Evolutionary conservation across 106 monocot genomes (phyloP), one percentile per base, ranked within the genome.

Genomic region (Dioscorea dumetorum): DNA sequence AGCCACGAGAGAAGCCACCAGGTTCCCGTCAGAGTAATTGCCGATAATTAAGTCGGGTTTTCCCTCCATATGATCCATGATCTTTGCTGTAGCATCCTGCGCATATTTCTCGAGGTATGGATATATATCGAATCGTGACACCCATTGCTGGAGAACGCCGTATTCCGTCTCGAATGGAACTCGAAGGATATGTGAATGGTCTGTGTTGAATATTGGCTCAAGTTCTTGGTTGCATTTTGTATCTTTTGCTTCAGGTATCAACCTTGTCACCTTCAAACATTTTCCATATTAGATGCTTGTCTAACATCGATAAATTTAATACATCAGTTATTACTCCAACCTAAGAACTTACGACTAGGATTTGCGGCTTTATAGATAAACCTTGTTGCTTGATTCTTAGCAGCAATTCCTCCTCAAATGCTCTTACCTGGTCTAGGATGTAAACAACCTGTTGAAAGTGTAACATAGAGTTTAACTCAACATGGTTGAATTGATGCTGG

Each of bases 31-130:
- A 22, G 88, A 84, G 64, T 97, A 97, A 62, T 97, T 97, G 48
- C 97, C 97, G 33, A 97, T 92, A 34, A 97, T 97, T 63, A 97
- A 52, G 63, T 97, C 97, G 5, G 97, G 97, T 62, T 92, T 97
- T 9, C 82, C 97, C 73, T 90, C 89, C 81, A 97, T 59, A 54
- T 73, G 78, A 41, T 90, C 89, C 2, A 84, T 34, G 49, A 97
- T 81, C 63, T 74, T 84, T 2, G 66, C 82, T 48, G 80, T 52
- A 28, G 97, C 75, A 73, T 97, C 92, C 89, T 97, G 80, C 50
- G 97, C 84, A 69, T 69, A 97, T 90, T 84, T 97, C 70, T 97
- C 97, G 6, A 97, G 82, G 60, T 97, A 97, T 8, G 97, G 97
- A 56, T 97, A 97, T 74, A 97, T 74, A 57, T 97, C 97, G 16